Evolutionary conservation across 2,329 filamentous ascomycete genomes (phyloP), one percentile per base, ranked within the genome.

Genomic region (Thielaviopsis punctulata): DNA sequence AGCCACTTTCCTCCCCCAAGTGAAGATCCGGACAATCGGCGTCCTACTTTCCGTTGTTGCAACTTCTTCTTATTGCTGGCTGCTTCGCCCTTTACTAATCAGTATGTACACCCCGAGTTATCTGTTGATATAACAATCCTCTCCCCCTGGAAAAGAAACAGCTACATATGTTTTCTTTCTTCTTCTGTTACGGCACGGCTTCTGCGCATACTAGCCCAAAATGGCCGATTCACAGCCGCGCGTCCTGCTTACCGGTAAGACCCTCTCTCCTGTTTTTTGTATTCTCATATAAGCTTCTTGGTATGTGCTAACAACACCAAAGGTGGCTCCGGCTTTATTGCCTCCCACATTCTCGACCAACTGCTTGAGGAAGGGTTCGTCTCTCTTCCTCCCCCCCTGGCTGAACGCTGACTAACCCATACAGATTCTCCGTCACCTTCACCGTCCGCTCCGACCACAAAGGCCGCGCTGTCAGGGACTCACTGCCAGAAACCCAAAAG

Each of bases 241-340:
- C 8, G 48, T 51, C 18, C 33, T 54, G 13, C 49, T 54, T 5
- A 54, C 52, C 4, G 48, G 52, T 51, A 51, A 19, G 24, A 23
- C 10, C 13, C 45, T 4, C 22, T 5, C 15, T 13, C 9, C 43
- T 8, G 8, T 22, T 18, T 44, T 22, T 22, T 18, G 15, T 19
- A 9, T 9, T 13, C 18, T 12, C 19, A 7, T 9, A n/a, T 10
- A 23, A 23, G n/a, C 7, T 24, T 25, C 9, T 36, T 10, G n/a
- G 5, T n/a, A 15, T 43, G 13, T 8, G 2, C 22, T n/a, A 24
- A 22, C 9, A 4, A n/a, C 15, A 5, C 21, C 22, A 4, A 49
- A 71, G 73, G 73, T 22, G 73, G 70, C 1, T 72, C 66, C 22
- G 73, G 73, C 44, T 76, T 76, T 60, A 74, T 77, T 49, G 73